Evolutionary conservation across 2,329 filamentous ascomycete species (phyloP).

Genomic region (Madurella mycetomatis): DNA sequence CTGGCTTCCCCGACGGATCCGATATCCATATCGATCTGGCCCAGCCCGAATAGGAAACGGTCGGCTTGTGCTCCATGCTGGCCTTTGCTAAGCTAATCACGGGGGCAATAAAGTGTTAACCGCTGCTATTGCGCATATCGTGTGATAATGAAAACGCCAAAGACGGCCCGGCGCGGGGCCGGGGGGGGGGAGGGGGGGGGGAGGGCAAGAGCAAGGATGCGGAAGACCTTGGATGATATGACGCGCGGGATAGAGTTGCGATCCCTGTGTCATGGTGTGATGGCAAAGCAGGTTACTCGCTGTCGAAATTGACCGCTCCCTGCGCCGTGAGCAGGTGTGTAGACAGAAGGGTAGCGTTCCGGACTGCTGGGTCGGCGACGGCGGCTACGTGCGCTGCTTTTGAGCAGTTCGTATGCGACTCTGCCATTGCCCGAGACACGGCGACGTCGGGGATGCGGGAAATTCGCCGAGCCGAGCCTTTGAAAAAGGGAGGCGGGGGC

Average conservation of each 20-base stretch:
- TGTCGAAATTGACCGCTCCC: neutral
- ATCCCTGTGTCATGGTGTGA: no score
- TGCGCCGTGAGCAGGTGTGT: neutral
- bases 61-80: neutral
- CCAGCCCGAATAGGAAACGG: conserved; percentile 10
- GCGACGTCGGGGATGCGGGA: neutral
- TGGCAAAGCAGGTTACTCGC: neutral
- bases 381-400: conserved; percentile 5
- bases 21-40: conserved; percentile 7
- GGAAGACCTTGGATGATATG: neutral
- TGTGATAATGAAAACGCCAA: neutral
- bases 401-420: neutral
- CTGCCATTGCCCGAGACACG: neutral
- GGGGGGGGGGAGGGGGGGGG: neutral
- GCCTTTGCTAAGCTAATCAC: neutral
- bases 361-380: conserved; percentile 10
- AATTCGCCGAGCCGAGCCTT: neutral
- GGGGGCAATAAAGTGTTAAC: neutral
- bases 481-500: neutral
- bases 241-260: neutral
- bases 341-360: conserved; percentile 16
- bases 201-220: neutral
- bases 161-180: conserved; percentile 5
- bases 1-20: conserved; percentile 12
- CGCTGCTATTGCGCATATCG: neutral